Evolutionary conservation across 495 filamentous ascomycete species (phyloP), one percentile per base, ranked within the genome.

Genomic region (Penicillium herquei): DNA sequence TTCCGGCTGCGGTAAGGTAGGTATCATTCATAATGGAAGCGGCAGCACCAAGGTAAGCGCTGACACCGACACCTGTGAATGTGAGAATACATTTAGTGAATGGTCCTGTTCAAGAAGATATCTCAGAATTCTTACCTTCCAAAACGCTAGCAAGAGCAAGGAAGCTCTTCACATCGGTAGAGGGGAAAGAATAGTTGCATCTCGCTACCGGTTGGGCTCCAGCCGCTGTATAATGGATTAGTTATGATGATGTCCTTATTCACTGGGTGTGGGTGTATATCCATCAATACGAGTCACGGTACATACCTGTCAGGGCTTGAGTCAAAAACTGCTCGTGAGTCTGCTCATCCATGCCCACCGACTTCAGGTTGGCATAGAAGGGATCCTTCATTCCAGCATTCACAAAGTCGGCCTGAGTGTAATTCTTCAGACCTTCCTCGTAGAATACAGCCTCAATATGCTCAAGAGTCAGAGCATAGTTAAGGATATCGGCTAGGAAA

Each of bases 11-110:
- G n/a, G 80, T 82, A 31, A 87, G 72, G 63, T 79, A 81, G 8
- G 54, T 62, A 16, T 78, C 74, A 51, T 74, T 73, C 58, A 77
- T 69, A 60, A 87, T 82, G 14, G 76, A 70, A 1, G 81, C 80
- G 1, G 84, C 84, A 1, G 84, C 84, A 17, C 84, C 85, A 31
- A 87, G 75, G 67, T 87, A 87, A 21, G 81, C 81, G 49, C 70
- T 77, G 35, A 81, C 78, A 37, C 81, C 79, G 49, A 84, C 77
- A 57, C 42, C 21, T 26, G 21, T 26, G 21, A 26, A 26, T 26
- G 4, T 26, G 21, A 26, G 21, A n/a, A n/a, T 26, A 26, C 21
- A n/a, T n/a, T n/a, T n/a, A n/a, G n/a, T n/a, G n/a, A n/a, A n/a
- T n/a, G n/a, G n/a, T n/a, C n/a, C n/a, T n/a, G n/a, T n/a, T n/a